Evolutionary conservation across 768 basidiomycete genomes (phyloP).

Genomic region (Grammothele lineata): DNA sequence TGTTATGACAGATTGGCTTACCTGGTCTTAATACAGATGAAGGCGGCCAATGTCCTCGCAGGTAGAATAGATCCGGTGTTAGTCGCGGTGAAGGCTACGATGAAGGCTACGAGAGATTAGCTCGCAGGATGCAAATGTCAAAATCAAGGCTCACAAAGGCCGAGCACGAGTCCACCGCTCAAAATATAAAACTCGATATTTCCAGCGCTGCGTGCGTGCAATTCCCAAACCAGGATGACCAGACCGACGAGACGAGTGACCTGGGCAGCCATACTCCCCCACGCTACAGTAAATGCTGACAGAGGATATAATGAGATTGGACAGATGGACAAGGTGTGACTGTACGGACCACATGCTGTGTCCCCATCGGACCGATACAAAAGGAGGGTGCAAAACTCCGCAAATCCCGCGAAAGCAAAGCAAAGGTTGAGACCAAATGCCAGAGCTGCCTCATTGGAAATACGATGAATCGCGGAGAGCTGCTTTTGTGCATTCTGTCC

Average conservation of each 20-base stretch:
- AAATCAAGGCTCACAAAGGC: slow-evolving; percentile 34
- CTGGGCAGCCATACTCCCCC: slow-evolving; percentile 39
- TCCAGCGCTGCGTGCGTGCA: slow-evolving; percentile 27
- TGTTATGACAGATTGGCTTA: slow-evolving; percentile 5
- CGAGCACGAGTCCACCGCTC: slow-evolving; percentile 29
- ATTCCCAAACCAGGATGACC: slow-evolving; percentile 31
- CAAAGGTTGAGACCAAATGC: slow-evolving; percentile 26
- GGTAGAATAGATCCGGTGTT: slow-evolving; percentile 28
- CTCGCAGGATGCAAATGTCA: too few relatives aligned
- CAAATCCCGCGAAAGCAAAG: slow-evolving; percentile 23
- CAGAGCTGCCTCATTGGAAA: slow-evolving; percentile 19
- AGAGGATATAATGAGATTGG: neutral
- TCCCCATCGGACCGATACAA: slow-evolving; percentile 9
- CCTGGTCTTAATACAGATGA: slow-evolving; percentile 32
- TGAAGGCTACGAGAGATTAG: slow-evolving; percentile 27
- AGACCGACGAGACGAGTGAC: slow-evolving; percentile 37
- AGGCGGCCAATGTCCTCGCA: slow-evolving; percentile 8
- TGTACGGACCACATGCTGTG: slow-evolving; percentile 13
- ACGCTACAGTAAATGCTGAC: slow-evolving; percentile 41
- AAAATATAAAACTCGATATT: slow-evolving; percentile 30
- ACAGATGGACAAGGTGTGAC: neutral
- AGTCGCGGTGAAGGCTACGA: slow-evolving; percentile 38
- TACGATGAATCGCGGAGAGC: slow-evolving; percentile 3
- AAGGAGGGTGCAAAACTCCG: slow-evolving; percentile 23
- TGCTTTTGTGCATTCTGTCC: slow-evolving; percentile 5